Conservation (phyloP, 177 flowering plant species). For the Vitis hybrid region DNA sequence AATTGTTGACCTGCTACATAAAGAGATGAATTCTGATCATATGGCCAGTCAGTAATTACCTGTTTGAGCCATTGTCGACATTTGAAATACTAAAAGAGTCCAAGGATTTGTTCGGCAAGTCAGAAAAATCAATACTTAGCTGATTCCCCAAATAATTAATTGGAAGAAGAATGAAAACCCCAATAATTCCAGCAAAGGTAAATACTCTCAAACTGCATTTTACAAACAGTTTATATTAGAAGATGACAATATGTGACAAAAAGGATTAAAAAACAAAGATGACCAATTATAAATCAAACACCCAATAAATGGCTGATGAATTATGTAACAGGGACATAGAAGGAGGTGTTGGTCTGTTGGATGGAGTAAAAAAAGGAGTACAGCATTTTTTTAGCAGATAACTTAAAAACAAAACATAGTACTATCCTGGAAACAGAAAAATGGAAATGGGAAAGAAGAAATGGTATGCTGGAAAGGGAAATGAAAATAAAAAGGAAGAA, state of each 20-base stretch:
- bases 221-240: background rate
- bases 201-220: constrained; percentile 76
- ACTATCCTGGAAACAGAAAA: too few species aligned
- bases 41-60: constrained; percentile 35
- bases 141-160: constrained; percentile 74
- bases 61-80: constrained; percentile 78
- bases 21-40: background rate
- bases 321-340: too few species aligned
- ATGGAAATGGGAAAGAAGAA: too few species aligned
- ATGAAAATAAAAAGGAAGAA: too few species aligned
- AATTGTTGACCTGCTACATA: background rate
- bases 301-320: too few species aligned
- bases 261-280: background rate
- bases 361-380: too few species aligned
- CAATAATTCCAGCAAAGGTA: constrained; percentile 59
- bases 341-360: too few species aligned
- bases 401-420: too few species aligned
- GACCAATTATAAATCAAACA: too few species aligned
- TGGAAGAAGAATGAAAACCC: constrained; percentile 78
- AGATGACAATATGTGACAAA: background rate
- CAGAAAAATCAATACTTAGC: constrained; percentile 56
- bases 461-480: too few species aligned
- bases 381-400: too few species aligned
- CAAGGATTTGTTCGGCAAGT: constrained; percentile 65
- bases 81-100: constrained; percentile 88